These are phyloP conservation scores for Paramecium bursaria DNA, from an alignment of 73 alveolate genomes.

Conservation along the genomic window DNA sequence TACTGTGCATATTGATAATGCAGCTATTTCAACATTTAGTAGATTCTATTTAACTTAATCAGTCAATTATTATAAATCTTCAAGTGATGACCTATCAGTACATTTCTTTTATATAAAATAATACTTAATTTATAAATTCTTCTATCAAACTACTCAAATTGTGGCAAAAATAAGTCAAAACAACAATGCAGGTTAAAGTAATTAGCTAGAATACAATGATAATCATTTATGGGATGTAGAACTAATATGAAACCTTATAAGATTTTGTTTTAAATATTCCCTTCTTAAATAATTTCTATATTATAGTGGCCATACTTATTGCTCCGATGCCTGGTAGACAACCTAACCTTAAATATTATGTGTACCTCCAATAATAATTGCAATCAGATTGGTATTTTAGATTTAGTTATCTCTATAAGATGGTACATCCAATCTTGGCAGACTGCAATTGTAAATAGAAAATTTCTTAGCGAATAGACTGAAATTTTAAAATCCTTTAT, in stretches of 20 bases:
- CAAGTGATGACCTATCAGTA: conserved; percentile 20
- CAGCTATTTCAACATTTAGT: conserved; percentile 1
- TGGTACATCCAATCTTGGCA: background rate
- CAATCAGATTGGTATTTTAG: background rate
- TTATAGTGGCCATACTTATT: background rate
- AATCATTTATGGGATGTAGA: conserved; percentile 20
- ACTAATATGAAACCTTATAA: conserved; percentile 13
- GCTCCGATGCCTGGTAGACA: conserved; percentile 53
- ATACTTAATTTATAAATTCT: background rate
- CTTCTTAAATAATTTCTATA: conserved; percentile 14
- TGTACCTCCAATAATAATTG: conserved; percentile 26
- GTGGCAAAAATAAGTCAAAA: background rate
- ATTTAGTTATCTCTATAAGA: conserved; percentile 40
- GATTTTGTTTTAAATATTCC: conserved; percentile 12
- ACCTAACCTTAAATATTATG: background rate
- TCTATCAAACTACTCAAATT: background rate
- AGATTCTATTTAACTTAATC: background rate
- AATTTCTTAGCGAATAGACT: conserved; percentile 8
- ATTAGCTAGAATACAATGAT: background rate
- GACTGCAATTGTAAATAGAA: conserved; percentile 9
- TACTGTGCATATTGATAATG: background rate
- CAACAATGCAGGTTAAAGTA: background rate
- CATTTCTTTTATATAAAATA: background rate
- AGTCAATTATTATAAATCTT: conserved; percentile 17
- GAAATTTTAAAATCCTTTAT: background rate